phyloP scores from a whole-genome alignment of 306 rosid species.

The Abrus pulchellus region DNA sequence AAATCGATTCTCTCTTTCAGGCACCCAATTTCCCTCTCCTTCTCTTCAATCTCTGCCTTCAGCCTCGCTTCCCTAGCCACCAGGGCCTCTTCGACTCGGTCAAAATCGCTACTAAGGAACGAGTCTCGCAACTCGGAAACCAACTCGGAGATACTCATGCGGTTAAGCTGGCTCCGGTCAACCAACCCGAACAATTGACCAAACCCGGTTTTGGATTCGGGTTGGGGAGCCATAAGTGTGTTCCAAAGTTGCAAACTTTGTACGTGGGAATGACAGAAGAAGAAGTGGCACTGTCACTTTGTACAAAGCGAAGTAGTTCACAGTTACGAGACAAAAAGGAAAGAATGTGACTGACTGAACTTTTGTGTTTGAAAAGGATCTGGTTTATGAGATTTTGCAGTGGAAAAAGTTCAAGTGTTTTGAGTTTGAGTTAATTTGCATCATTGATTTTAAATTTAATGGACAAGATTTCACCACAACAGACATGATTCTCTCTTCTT shows the following conservation, averaged over 20 bases:
- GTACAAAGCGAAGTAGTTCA: not conserved
- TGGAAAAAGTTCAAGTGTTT: too few species aligned
- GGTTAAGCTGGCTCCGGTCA: not conserved
- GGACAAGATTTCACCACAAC: too few species aligned
- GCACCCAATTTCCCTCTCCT: not conserved
- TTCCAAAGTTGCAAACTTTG: not conserved
- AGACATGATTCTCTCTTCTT: too few species aligned
- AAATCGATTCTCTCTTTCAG: not conserved
- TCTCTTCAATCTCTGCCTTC: slow-evolving; percentile 24
- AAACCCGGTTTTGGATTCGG: not conserved
- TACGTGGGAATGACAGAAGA: not conserved
- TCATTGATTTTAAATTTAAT: too few species aligned
- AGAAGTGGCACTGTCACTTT: not conserved
- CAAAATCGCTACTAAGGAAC: slow-evolving; percentile 35
- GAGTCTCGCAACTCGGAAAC: slow-evolving; percentile 37
- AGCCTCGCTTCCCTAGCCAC: slow-evolving; percentile 35
- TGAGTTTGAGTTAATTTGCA: too few species aligned
- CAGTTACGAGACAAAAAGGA: too few species aligned
- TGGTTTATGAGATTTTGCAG: too few species aligned
- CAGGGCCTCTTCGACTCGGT: slow-evolving; percentile 35
- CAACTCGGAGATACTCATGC: slow-evolving; percentile 28
- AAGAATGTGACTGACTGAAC: too few species aligned
- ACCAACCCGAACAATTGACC: not conserved
- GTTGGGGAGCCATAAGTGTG: not conserved
- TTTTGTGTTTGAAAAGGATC: too few species aligned